These are phyloP conservation scores for Chaetomium sp. DNA, from an alignment of 2,329 filamentous ascomycete species.

Conservation along the genomic window DNA sequence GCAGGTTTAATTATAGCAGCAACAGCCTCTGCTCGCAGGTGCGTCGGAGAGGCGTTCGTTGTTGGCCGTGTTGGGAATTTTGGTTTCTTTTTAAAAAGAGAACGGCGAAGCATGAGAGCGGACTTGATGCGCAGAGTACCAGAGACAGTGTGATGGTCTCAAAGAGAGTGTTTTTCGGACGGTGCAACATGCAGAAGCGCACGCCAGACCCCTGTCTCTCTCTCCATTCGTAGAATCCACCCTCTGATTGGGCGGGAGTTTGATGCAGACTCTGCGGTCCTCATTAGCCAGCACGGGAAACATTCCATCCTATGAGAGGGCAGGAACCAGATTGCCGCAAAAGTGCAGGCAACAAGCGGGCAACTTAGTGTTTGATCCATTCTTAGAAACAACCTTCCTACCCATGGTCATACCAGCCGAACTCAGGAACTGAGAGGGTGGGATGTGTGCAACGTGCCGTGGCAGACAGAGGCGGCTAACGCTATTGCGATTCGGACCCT, in stretches of 20 bases:
- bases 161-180: not conserved
- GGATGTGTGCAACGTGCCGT: not conserved
- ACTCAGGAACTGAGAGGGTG: not conserved
- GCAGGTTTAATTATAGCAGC: constrained; percentile 22
- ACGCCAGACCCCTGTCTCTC: constrained; percentile 11
- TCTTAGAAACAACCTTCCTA: constrained; percentile 11
- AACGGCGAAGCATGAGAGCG: not conserved
- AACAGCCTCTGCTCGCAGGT: not conserved
- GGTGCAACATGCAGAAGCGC: not conserved
- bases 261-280: not conserved
- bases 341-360: not conserved
- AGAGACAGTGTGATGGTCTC: not conserved
- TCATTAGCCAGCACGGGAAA: constrained; percentile 8
- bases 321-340: not conserved
- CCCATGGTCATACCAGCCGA: not conserved
- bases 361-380: constrained; percentile 8
- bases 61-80: not conserved
- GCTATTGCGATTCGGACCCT: constrained; percentile 11
- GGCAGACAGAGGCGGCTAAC: constrained; percentile 9
- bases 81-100: not conserved
- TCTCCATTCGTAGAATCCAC: not conserved
- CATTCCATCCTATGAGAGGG: constrained; percentile 10
- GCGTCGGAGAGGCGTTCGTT: not conserved
- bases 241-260: not conserved
- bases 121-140: not conserved